A percentile compares a stretch with the other conserved stretches of the same genome.
Evolutionary conservation across 345 rosid species (phyloP).

Genomic region (Hibiscus tridactylites): DNA sequence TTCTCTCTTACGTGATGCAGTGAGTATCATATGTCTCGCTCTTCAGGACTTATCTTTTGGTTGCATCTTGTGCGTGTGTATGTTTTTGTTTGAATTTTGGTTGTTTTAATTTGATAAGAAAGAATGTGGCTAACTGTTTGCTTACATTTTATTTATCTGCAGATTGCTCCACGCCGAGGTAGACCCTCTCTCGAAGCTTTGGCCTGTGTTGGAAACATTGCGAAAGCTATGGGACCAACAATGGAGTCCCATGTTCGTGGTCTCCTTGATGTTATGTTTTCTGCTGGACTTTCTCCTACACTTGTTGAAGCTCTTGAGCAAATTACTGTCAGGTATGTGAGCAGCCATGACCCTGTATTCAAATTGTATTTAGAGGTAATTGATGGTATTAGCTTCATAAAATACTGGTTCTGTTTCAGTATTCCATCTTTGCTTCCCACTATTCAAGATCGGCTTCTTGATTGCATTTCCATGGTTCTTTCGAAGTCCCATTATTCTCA

Average conservation of each 20-base stretch:
- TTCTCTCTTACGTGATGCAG: slow-evolving; percentile 89
- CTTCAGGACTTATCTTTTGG: slow-evolving; percentile 18
- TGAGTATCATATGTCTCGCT: slow-evolving; percentile 27
- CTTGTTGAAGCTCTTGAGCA: slow-evolving; percentile 89
- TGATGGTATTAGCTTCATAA: neutral
- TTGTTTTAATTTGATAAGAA: neutral
- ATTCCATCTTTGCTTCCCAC: slow-evolving; percentile 81
- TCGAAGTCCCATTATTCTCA: slow-evolving; percentile 68
- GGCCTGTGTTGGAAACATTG: slow-evolving; percentile 94
- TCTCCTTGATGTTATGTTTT: slow-evolving; percentile 80
- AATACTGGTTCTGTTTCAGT: slow-evolving; percentile 33
- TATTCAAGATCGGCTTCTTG: slow-evolving; percentile 80
- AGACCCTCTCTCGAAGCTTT: slow-evolving; percentile 93
- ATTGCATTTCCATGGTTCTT: slow-evolving; percentile 74
- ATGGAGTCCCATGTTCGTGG: slow-evolving; percentile 80
- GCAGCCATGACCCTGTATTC: slow-evolving; percentile 9
- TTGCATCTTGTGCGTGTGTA: slow-evolving; percentile 6
- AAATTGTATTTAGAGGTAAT: neutral
- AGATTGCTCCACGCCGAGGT: slow-evolving; percentile 99
- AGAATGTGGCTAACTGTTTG: slow-evolving; percentile 8
- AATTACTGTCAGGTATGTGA: slow-evolving; percentile 61
- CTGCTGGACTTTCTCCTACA: slow-evolving; percentile 75
- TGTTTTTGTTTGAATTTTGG: neutral
- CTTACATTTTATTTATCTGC: slow-evolving; percentile 21
- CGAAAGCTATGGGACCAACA: slow-evolving; percentile 84